phyloP scores from a whole-genome alignment of 2,329 filamentous ascomycete genomes.

The Exophiala viscosa region DNA sequence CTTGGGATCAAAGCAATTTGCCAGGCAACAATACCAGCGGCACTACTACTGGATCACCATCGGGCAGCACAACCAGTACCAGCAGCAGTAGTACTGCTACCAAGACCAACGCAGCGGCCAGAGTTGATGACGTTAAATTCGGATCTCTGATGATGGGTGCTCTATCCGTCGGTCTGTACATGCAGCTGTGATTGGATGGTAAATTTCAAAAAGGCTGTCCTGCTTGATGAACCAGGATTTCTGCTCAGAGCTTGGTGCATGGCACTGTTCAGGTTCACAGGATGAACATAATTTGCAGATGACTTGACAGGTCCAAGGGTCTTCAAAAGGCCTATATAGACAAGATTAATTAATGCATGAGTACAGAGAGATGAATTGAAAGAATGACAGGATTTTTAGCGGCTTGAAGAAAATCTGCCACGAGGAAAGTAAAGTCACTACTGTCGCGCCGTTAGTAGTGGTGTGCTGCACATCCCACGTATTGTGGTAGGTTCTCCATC shows the following conservation, averaged over 20 bases:
- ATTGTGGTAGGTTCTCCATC: too few species aligned
- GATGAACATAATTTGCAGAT: conserved; percentile 21
- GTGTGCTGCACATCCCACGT: too few species aligned
- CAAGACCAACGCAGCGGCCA: conserved; percentile 20
- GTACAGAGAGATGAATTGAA: not conserved
- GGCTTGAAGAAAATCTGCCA: too few species aligned
- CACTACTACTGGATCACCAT: conserved; percentile 28
- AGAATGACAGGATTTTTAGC: too few species aligned
- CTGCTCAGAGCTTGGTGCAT: not conserved
- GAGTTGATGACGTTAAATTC: conserved; percentile 11
- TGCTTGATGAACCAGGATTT: too few species aligned
- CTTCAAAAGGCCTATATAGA: conserved; percentile 10
- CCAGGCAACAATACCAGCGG: conserved; percentile 46
- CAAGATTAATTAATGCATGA: conserved; percentile 18
- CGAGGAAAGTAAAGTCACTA: too few species aligned
- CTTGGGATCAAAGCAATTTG: conserved; percentile 52
- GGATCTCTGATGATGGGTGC: conserved; percentile 17
- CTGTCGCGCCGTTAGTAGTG: too few species aligned
- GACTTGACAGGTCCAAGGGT: conserved; percentile 25
- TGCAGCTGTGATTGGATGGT: conserved; percentile 14
- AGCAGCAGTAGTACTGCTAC: conserved; percentile 13
- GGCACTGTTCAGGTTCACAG: conserved; percentile 20
- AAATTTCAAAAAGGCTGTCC: too few species aligned
- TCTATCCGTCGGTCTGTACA: conserved; percentile 14
- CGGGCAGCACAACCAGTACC: conserved; percentile 4